A percentile compares a stretch with the other conserved stretches of the same genome.
Evolutionary conservation across 306 rosid species (phyloP).

Genomic region (Casuarina cunninghamiana): DNA sequence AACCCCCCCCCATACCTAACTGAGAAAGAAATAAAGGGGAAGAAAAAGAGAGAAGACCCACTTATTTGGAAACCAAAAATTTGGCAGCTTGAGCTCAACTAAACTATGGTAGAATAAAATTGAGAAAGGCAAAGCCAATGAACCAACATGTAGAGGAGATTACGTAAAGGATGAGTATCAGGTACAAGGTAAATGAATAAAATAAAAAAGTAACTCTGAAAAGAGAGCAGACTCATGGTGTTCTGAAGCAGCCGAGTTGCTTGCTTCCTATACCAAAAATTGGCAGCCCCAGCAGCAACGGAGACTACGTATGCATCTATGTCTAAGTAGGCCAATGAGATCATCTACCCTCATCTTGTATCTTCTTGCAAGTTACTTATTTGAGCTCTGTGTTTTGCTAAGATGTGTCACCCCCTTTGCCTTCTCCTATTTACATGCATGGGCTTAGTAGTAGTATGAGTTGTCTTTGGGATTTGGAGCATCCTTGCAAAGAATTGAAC

Average conservation of each 20-base stretch:
- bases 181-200: slow-evolving; percentile 7
- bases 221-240: slow-evolving; percentile 11
- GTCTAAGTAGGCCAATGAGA: background rate
- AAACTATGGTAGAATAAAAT: background rate
- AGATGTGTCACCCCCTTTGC: slow-evolving; percentile 7
- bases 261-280: slow-evolving; percentile 61
- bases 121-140: slow-evolving; percentile 1
- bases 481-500: slow-evolving; percentile 89
- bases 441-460: slow-evolving; percentile 50
- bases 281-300: slow-evolving; percentile 18
- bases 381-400: slow-evolving; percentile 5
- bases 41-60: too few relatives aligned
- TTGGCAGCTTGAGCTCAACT: background rate
- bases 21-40: too few relatives aligned
- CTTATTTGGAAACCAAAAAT: background rate
- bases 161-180: background rate
- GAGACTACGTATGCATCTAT: background rate
- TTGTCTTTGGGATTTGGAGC: slow-evolving; percentile 64
- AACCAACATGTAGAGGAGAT: background rate
- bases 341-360: background rate
- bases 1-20: too few relatives aligned
- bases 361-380: background rate
- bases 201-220: slow-evolving; percentile 7
- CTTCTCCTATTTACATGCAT: slow-evolving; percentile 38
- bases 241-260: slow-evolving; percentile 67